Evolutionary conservation across 495 filamentous ascomycete species (phyloP).

Genomic region (Penicillium argentinense): DNA sequence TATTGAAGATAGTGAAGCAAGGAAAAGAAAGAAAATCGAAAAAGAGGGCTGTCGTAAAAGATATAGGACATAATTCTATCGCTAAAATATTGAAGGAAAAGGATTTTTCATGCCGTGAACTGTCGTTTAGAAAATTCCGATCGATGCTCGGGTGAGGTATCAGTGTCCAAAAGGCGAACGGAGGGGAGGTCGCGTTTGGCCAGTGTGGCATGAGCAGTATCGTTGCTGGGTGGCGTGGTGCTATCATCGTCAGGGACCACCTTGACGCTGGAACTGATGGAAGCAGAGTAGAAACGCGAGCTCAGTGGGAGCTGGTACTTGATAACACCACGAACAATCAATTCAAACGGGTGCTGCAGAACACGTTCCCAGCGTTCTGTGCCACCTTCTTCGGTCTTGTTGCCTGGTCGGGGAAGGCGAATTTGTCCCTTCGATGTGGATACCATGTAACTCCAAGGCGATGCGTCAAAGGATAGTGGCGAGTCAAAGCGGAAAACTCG

Average conservation of each 20-base stretch:
- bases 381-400: constrained; percentile 82
- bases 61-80: constrained; percentile 32
- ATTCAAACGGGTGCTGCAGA: constrained; percentile 83
- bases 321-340: constrained; percentile 85
- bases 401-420: constrained; percentile 78
- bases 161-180: constrained; percentile 9
- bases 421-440: constrained; percentile 78
- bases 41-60: constrained; percentile 24
- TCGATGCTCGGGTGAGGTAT: constrained; percentile 3
- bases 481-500: constrained; percentile 85
- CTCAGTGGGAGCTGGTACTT: constrained; percentile 87
- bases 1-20: neutral
- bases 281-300: constrained; percentile 57
- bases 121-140: constrained; percentile 23
- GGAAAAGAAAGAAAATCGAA: constrained; percentile 10
- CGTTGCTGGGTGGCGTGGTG: constrained; percentile 22
- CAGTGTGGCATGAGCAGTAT: constrained; percentile 25
- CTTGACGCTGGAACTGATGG: constrained; percentile 51
- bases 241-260: constrained; percentile 49
- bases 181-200: constrained; percentile 4
- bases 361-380: constrained; percentile 90
- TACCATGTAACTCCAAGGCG: constrained; percentile 67
- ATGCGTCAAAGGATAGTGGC: constrained; percentile 81
- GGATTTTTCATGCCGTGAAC: constrained; percentile 26
- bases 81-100: constrained; percentile 17